phyloP scores from a whole-genome alignment of 768 basidiomycete species.

The Aureoboletus auriporus region DNA sequence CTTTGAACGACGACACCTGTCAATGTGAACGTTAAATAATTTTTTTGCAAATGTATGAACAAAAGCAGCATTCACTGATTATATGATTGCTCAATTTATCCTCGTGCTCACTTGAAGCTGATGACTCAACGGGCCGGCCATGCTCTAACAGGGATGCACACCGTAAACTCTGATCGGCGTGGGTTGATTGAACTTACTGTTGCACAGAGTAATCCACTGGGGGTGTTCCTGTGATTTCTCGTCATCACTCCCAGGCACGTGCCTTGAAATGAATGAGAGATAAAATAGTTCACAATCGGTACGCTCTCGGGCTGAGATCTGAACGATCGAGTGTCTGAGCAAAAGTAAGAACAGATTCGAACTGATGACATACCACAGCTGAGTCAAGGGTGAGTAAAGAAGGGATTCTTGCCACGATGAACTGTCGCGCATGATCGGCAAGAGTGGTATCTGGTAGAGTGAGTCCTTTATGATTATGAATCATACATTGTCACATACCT shows the following conservation, averaged over 20 bases:
- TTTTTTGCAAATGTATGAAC: background rate
- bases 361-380: constrained; percentile 42
- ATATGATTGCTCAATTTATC: constrained; percentile 59
- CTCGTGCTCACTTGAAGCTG: constrained; percentile 26
- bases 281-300: constrained; percentile 83
- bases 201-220: constrained; percentile 59
- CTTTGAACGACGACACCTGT: constrained; percentile 31
- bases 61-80: constrained; percentile 43
- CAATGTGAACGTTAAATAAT: constrained; percentile 13
- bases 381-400: constrained; percentile 61
- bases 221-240: constrained; percentile 52
- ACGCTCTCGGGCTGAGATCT: constrained; percentile 72
- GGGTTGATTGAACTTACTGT: constrained; percentile 39
- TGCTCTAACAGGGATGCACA: constrained; percentile 41
- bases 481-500: constrained; percentile 32
- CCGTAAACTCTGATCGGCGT: background rate
- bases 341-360: constrained; percentile 1
- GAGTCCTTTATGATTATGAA: constrained; percentile 1
- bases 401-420: constrained; percentile 67
- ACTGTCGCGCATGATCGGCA: constrained; percentile 46
- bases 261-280: constrained; percentile 57
- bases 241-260: constrained; percentile 38
- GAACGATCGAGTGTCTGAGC: constrained; percentile 9
- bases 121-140: constrained; percentile 44
- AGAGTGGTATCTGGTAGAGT: constrained; percentile 32